Evolutionary conservation across 305 asterid genomes (phyloP).

Genomic region (Striga hermonthica): DNA sequence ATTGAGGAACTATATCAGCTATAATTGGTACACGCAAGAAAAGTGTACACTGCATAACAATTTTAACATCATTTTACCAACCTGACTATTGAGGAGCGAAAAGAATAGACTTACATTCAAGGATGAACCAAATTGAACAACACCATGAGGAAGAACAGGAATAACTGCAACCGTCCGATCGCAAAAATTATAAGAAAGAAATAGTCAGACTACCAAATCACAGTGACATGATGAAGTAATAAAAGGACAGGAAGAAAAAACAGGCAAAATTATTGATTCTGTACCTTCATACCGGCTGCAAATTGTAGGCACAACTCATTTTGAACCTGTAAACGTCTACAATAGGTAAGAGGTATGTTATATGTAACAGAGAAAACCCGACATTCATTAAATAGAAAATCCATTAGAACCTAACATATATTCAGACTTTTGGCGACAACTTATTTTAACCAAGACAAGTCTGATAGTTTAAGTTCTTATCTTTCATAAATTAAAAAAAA

Average conservation of each 20-base stretch:
- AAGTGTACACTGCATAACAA: background rate
- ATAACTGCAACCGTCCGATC: conserved; percentile 74
- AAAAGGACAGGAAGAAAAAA: background rate
- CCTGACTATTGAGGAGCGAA: no score
- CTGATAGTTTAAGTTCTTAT: no score
- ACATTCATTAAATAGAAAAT: no score
- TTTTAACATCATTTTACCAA: no score
- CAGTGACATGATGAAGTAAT: background rate
- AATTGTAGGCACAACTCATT: conserved; percentile 67
- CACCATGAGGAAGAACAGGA: conserved; percentile 95
- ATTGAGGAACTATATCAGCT: no score
- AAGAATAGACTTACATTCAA: conserved; percentile 49
- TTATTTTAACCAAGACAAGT: no score
- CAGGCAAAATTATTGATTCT: conserved; percentile 1
- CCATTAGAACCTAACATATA: no score
- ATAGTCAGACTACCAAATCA: conserved; percentile 9
- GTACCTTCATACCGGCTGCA: conserved; percentile 91
- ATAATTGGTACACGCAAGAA: no score
- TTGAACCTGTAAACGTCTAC: conserved; percentile 47
- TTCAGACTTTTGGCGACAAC: no score
- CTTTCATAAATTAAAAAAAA: no score
- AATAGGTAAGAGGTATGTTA: background rate
- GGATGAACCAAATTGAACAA: conserved; percentile 87
- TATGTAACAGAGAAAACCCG: background rate
- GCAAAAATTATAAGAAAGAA: conserved; percentile 17